A percentile compares a stretch with the other conserved stretches of the same genome.
Evolutionary conservation across 371 early-diverging fungal species (phyloP).

Genomic region (Nosema muscidifuracis): DNA sequence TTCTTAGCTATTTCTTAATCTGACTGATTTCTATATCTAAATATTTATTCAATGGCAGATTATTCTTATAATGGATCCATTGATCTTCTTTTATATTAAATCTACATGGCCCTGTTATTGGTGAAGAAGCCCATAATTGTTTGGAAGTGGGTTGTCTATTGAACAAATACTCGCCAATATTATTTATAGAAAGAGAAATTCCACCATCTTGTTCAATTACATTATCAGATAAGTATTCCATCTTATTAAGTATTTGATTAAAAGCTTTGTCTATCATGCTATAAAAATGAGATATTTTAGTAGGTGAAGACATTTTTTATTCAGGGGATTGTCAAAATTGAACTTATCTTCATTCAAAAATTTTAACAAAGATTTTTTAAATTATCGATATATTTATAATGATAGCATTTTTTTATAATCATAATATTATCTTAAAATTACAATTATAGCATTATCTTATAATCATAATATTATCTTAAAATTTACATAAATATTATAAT

Average conservation of each 20-base stretch:
- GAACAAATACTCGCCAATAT: slow-evolving; percentile 80
- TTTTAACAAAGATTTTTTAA: no score
- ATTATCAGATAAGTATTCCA: slow-evolving; percentile 1
- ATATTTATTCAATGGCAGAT: slow-evolving; percentile 14
- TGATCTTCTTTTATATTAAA: slow-evolving; percentile 68
- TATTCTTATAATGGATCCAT: slow-evolving; percentile 49
- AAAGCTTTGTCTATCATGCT: slow-evolving; percentile 5
- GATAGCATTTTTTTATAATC: not conserved
- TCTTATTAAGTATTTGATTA: not conserved
- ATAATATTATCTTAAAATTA: no score
- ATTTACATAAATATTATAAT: no score
- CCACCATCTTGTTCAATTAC: slow-evolving; percentile 66
- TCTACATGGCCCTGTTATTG: slow-evolving; percentile 80
- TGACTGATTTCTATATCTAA: slow-evolving; percentile 15
- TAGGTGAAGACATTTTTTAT: no score
- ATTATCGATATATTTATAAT: not conserved
- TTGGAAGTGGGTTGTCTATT: slow-evolving; percentile 94
- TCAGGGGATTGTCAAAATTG: no score
- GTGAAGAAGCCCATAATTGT: slow-evolving; percentile 94
- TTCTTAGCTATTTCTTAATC: not conserved
- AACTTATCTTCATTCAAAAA: no score
- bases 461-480: no score
- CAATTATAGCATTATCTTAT: no score
- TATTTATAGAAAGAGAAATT: slow-evolving; percentile 73
- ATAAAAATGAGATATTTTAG: not conserved